Conservation (phyloP, 257 asterid species). For the Mentha longifolia region DNA sequence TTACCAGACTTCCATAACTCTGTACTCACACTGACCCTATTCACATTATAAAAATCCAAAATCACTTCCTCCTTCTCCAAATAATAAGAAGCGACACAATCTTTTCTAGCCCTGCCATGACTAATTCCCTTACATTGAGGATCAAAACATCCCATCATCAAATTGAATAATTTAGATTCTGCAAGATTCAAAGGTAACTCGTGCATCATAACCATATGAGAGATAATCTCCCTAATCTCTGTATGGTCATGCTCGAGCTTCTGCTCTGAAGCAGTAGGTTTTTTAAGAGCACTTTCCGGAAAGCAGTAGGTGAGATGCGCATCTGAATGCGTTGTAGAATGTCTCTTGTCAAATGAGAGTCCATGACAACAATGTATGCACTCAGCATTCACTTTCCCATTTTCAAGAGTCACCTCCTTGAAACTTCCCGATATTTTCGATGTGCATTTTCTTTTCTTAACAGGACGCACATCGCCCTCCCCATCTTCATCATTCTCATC, state of each 20-base stretch:
- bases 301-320: not conserved
- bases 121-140: not conserved
- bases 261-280: not conserved
- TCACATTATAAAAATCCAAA: not conserved
- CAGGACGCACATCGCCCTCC: too few relatives aligned
- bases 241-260: not conserved
- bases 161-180: not conserved
- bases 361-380: too few relatives aligned
- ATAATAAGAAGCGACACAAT: not conserved
- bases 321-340: too few relatives aligned
- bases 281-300: not conserved
- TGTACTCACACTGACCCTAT: not conserved
- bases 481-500: not conserved
- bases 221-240: not conserved
- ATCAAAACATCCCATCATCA: not conserved
- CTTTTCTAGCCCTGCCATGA: not conserved
- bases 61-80: not conserved
- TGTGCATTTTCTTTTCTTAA: not conserved
- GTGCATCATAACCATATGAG: not conserved
- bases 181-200: not conserved
- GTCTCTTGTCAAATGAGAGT: too few relatives aligned
- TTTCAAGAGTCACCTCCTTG: not conserved
- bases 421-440: not conserved
- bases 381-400: too few relatives aligned
- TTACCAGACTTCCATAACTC: not conserved